A percentile compares a stretch with the other conserved stretches of the same genome.
phyloP scores from a whole-genome alignment of 2,329 filamentous ascomycete species.

The Exserohilum rostratum region DNA sequence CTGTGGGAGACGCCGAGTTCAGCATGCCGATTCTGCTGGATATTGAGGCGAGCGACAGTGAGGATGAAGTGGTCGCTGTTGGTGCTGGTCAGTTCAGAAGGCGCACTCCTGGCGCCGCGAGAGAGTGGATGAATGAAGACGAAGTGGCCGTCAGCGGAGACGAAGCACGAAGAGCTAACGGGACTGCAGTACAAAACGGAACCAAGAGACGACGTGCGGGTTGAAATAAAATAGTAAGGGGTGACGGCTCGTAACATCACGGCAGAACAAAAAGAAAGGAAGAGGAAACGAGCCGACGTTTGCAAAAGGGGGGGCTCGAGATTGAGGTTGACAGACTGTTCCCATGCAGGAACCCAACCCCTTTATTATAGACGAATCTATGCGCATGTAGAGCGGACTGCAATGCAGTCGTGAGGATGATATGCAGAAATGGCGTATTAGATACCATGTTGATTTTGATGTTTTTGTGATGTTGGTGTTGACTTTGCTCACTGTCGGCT shows the following conservation, averaged over 20 bases:
- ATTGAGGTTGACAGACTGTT: too few species aligned
- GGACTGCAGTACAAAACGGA: constrained; percentile 37
- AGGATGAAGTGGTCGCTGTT: constrained; percentile 78
- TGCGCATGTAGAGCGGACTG: too few species aligned
- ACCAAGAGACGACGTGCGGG: constrained; percentile 45
- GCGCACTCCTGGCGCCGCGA: constrained; percentile 77
- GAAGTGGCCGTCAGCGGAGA: constrained; percentile 51
- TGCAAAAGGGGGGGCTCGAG: neutral
- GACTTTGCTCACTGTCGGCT: too few species aligned
- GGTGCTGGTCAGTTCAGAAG: constrained; percentile 83
- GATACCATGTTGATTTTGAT: too few species aligned
- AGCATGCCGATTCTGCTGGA: constrained; percentile 93
- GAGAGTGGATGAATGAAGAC: constrained; percentile 68
- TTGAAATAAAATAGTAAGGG: constrained; percentile 11
- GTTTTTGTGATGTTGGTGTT: too few species aligned
- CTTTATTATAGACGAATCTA: too few species aligned
- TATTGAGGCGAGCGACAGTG: constrained; percentile 90
- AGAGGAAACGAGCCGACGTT: neutral
- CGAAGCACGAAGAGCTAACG: constrained; percentile 42
- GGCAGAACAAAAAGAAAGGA: neutral
- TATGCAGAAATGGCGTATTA: too few species aligned
- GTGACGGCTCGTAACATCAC: neutral
- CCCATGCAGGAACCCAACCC: too few species aligned
- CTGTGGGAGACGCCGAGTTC: constrained; percentile 64
- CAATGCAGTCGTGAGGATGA: too few species aligned